These are phyloP conservation scores for Aegilops speltoides DNA, from an alignment of 176 grass and related monocot genomes.

Conservation along the genomic window DNA sequence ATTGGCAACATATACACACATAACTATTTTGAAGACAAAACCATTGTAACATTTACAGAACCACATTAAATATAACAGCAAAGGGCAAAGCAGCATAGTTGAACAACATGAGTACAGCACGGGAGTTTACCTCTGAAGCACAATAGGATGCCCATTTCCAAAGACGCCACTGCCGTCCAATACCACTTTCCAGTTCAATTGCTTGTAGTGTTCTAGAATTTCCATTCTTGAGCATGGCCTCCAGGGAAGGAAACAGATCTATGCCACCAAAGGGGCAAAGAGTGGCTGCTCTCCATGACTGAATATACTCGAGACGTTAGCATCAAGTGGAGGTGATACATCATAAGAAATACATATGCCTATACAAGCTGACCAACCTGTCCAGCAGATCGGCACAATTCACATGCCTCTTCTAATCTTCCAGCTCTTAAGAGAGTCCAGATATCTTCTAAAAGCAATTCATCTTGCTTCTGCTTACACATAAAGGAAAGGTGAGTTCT, in stretches of 20 bases:
- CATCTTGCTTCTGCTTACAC: constrained; percentile 86
- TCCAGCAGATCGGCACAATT: constrained; percentile 94
- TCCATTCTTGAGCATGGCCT: constrained; percentile 82
- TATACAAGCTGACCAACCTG: constrained; percentile 51
- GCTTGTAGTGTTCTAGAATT: constrained; percentile 78
- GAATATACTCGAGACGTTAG: constrained; percentile 24
- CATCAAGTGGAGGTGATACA: not conserved
- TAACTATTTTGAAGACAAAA: constrained; percentile 2
- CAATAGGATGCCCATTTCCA: constrained; percentile 99
- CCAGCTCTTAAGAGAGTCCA: constrained; percentile 96
- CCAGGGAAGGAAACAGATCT: constrained; percentile 79
- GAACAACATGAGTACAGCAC: not conserved
- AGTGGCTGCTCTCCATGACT: constrained; percentile 95
- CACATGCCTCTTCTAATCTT: constrained; percentile 90
- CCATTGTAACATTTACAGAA: constrained; percentile 4
- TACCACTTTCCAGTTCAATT: constrained; percentile 88
- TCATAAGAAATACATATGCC: not conserved
- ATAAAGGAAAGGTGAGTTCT: constrained; percentile 20
- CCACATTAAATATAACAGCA: not conserved
- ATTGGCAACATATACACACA: not conserved
- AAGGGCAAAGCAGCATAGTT: constrained; percentile 6
- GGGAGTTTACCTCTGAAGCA: constrained; percentile 73
- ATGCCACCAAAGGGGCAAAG: constrained; percentile 90
- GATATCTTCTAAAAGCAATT: constrained; percentile 88
- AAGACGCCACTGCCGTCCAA: constrained; percentile 81